These are phyloP conservation scores for Plectranthus barbatus DNA, from an alignment of 257 asterid species.

Conservation along the genomic window DNA sequence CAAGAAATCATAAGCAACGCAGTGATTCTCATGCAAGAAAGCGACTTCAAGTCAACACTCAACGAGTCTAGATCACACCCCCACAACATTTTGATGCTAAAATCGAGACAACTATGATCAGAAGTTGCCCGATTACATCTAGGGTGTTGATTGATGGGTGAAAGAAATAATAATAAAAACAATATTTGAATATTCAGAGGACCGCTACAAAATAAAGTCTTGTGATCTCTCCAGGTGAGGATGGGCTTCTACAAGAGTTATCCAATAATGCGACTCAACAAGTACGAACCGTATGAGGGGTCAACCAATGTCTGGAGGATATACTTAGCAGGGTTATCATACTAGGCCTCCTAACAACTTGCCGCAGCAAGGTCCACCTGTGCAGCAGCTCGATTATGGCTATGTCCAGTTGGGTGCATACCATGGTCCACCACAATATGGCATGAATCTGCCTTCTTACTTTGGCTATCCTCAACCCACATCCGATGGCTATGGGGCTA, in stretches of 20 bases:
- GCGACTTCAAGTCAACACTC: too few species aligned
- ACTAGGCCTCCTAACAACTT: constrained; percentile 65
- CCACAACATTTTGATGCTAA: too few species aligned
- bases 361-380: constrained; percentile 60
- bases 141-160: too few species aligned
- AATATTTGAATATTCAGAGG: too few species aligned
- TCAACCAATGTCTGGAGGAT: constrained; percentile 58
- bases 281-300: constrained; percentile 80
- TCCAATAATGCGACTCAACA: constrained; percentile 42
- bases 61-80: too few species aligned
- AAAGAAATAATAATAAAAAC: too few species aligned
- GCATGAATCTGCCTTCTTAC: constrained; percentile 47
- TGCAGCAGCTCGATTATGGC: constrained; percentile 78
- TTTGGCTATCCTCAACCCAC: constrained; percentile 66
- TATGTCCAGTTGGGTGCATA: constrained; percentile 38
- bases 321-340: constrained; percentile 86
- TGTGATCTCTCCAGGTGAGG: too few species aligned
- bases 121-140: too few species aligned
- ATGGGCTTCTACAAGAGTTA: constrained; percentile 67
- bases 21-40: too few species aligned
- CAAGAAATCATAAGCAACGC: too few species aligned
- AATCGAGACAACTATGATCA: too few species aligned
- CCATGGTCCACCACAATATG: constrained; percentile 67
- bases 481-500: constrained; percentile 54
- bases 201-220: too few species aligned